Percentiles rank a stretch among this genome's conserved stretches.
These are phyloP conservation scores for Aspergillus pseudoglaucus DNA, from an alignment of 2,329 filamentous ascomycete species.

Conservation along the genomic window DNA sequence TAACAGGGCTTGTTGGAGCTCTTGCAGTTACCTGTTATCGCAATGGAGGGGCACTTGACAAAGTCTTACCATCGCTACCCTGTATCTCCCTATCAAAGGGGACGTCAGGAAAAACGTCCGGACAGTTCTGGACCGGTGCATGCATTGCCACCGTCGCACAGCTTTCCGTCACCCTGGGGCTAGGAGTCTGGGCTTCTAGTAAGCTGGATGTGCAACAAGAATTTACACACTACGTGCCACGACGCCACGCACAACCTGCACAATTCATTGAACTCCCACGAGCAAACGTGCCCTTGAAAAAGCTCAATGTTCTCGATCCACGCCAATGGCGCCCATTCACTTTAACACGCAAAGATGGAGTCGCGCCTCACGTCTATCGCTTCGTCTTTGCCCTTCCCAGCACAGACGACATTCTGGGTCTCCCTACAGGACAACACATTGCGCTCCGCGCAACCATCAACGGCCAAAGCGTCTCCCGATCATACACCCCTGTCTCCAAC, in stretches of 20 bases:
- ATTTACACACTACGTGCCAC: conserved; percentile 26
- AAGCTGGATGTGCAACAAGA: conserved; percentile 20
- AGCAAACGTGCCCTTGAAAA: neutral
- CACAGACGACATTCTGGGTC: conserved; percentile 39
- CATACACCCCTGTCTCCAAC: conserved; percentile 44
- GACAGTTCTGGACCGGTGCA: conserved; percentile 13
- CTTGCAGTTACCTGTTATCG: conserved; percentile 3
- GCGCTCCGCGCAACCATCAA: conserved; percentile 43
- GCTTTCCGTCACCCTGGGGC: conserved; percentile 11
- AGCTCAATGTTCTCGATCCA: conserved; percentile 31
- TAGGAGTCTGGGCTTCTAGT: conserved; percentile 12
- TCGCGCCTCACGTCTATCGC: conserved; percentile 29
- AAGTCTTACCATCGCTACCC: neutral
- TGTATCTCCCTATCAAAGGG: neutral
- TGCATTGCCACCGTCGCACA: conserved; percentile 16
- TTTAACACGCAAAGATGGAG: conserved; percentile 19
- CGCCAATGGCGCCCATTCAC: conserved; percentile 42
- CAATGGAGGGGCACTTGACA: neutral
- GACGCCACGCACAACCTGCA: conserved; percentile 8
- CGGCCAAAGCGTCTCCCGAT: conserved; percentile 41
- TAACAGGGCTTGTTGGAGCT: conserved; percentile 4
- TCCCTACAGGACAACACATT: conserved; percentile 51
- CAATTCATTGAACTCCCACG: neutral
- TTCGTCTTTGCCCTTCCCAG: conserved; percentile 45
- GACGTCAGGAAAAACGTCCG: neutral